Evolutionary conservation across 2,329 filamentous ascomycete genomes (phyloP), one percentile per base, ranked within the genome.

Genomic region (Alternaria dauci): DNA sequence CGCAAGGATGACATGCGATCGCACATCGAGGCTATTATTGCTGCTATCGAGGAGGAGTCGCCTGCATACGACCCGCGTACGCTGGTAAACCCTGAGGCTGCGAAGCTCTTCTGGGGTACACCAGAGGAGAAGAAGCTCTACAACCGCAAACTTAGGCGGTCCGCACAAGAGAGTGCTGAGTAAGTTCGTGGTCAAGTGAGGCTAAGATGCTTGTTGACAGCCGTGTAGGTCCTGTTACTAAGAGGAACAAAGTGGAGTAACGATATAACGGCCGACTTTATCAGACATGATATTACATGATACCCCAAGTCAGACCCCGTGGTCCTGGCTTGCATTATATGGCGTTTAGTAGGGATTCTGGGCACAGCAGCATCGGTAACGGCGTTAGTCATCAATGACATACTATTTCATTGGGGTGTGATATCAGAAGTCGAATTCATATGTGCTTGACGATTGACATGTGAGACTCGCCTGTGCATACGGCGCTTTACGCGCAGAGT

Each of bases 1-100:
- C 55, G 88, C 89, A 75, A 75, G 5, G 93, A 97, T 62, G 93
- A 97, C 70, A 87, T 94, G 70, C 88, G 87, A 61, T 88, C 89
- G 3, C 94, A 98, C 68, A 89, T 99, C 43, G 90, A 96, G 56
- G 91, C 90, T 5, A 90, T 98, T 57, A 87, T 97, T 63, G 85
- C 86, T 7, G 86, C 90, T 1, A 83, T 98, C n/a, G 93, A 97
- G 73, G 94, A 98, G 57, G 92, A 96, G 61, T 85, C 88, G 2
- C 92, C 94, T 0, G 89, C 91, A 0, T 98, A 96, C 73, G 95
- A 99, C 74, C 95, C 95, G 1, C 87, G 94, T 46, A 94, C 92
- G 11, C 86, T 93, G 32, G 92, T 98, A 38, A 90, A 97, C 66
- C 91, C 89, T 0, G 94, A 97, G 71, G 93, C 94, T 2, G 89